Evolutionary conservation across 192 early-diverging fungal species (phyloP).

Genomic region (Diversispora epigaea): DNA sequence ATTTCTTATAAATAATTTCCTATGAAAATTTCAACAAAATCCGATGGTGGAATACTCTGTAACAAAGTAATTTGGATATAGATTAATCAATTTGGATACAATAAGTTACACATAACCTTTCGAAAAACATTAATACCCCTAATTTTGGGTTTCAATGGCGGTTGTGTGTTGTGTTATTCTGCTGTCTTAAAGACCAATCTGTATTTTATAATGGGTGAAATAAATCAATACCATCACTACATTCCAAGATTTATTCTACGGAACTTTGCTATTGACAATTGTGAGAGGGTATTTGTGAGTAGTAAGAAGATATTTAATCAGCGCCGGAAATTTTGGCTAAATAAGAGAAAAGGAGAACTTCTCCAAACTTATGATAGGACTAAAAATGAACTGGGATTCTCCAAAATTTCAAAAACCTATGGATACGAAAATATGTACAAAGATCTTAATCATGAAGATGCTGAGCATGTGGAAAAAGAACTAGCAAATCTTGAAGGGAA

Average conservation of each 20-base stretch:
- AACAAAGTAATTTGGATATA: no score
- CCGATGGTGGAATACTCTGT: no score
- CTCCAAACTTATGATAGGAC: slow-evolving; percentile 34
- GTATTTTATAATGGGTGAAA: neutral
- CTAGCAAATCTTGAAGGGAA: slow-evolving; percentile 31
- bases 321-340: neutral
- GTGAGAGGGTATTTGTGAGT: slow-evolving; percentile 11
- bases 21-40: no score
- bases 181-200: no score
- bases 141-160: no score
- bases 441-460: slow-evolving; percentile 34
- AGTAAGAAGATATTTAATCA: neutral
- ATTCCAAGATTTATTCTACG: slow-evolving; percentile 40
- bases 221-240: slow-evolving; percentile 39
- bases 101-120: no score
- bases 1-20: no score
- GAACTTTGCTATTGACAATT: slow-evolving; percentile 34
- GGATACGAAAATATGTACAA: slow-evolving; percentile 30
- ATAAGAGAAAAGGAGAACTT: slow-evolving; percentile 2
- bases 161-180: no score
- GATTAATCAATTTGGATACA: no score
- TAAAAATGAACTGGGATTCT: slow-evolving; percentile 1
- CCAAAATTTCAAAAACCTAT: slow-evolving; percentile 27
- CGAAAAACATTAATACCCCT: no score
- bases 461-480: slow-evolving; percentile 36